These are phyloP conservation scores for Podaxis sp. DNA, from an alignment of 768 basidiomycete species.

Conservation along the genomic window DNA sequence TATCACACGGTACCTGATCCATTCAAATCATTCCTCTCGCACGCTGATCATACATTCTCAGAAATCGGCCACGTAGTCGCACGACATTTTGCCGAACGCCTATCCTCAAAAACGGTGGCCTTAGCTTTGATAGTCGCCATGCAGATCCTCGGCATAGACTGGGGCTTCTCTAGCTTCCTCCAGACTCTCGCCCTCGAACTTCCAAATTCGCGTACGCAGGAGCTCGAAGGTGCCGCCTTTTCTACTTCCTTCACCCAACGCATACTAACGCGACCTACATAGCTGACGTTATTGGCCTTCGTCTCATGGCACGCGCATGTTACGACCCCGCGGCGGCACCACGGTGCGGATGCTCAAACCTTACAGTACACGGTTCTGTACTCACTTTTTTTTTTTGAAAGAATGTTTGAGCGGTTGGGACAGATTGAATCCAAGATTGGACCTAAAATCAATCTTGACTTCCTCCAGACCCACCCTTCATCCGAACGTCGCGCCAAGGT, in stretches of 20 bases:
- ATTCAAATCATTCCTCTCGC: background rate
- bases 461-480: conserved; percentile 81
- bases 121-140: conserved; percentile 38
- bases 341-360: conserved; percentile 38
- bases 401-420: conserved; percentile 69
- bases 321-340: conserved; percentile 78
- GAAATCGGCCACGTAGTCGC: conserved; percentile 25
- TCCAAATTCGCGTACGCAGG: conserved; percentile 80
- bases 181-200: conserved; percentile 57
- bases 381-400: conserved; percentile 21
- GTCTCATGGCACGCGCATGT: conserved; percentile 79
- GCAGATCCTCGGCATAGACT: conserved; percentile 49
- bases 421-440: conserved; percentile 43
- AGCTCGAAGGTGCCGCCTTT: conserved; percentile 61
- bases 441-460: conserved; percentile 34
- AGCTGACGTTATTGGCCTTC: conserved; percentile 87
- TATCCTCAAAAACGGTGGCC: conserved; percentile 42
- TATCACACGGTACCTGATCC: conserved; percentile 67
- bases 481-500: conserved; percentile 71
- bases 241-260: background rate
- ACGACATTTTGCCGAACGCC: conserved; percentile 46
- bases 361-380: background rate
- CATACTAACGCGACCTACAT: background rate
- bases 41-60: background rate
- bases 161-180: conserved; percentile 43